Percentiles rank a stretch among this genome's conserved stretches.
Evolutionary conservation across 805 yeast genomes (phyloP).

Genomic region (Sungouiozyma ichnusensis): DNA sequence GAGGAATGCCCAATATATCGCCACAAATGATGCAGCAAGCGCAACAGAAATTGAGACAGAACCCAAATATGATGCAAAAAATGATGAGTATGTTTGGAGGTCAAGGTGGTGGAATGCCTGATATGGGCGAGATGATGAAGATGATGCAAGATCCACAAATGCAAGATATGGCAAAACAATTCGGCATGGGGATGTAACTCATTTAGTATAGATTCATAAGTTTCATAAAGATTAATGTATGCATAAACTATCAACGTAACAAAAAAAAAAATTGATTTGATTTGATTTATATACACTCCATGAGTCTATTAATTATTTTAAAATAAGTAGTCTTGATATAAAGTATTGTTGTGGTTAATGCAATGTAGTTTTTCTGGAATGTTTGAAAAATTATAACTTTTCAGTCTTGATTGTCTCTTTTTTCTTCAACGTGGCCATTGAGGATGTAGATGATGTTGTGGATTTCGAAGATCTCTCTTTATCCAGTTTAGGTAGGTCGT

Average conservation of each 20-base stretch:
- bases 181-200: slow-evolving; percentile 30
- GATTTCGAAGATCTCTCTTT: slow-evolving; percentile 18
- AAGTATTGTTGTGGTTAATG: background rate
- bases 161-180: slow-evolving; percentile 40
- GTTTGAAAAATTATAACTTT: background rate
- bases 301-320: no score
- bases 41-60: slow-evolving; percentile 54
- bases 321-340: no score
- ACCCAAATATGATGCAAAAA: slow-evolving; percentile 66
- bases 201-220: background rate
- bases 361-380: background rate
- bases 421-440: background rate
- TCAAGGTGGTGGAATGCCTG: slow-evolving; percentile 49
- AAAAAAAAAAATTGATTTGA: background rate
- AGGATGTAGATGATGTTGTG: background rate
- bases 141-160: slow-evolving; percentile 41
- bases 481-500: slow-evolving; percentile 25
- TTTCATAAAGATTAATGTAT: background rate
- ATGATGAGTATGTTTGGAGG: slow-evolving; percentile 70
- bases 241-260: no score
- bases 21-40: slow-evolving; percentile 39
- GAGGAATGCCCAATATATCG: slow-evolving; percentile 37
- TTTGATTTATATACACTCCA: background rate
- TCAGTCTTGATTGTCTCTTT: slow-evolving; percentile 2
- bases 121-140: slow-evolving; percentile 53